Conservation (phyloP, 306 rosid species). For the Pyrus pyrifolia region DNA sequence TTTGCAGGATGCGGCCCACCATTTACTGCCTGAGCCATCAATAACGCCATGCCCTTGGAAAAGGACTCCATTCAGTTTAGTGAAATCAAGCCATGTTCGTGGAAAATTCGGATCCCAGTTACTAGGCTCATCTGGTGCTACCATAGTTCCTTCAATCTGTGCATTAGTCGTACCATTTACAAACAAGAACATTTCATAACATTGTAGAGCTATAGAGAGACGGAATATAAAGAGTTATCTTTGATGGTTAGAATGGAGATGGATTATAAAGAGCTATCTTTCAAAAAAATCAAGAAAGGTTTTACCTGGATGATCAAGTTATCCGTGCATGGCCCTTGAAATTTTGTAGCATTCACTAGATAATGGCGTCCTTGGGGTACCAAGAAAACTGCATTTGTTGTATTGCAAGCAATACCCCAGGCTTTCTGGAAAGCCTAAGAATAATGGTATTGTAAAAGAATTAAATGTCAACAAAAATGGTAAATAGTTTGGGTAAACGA, state of each 20-base stretch:
- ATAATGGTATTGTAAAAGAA: constrained; percentile 27
- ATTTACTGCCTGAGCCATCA: constrained; percentile 95
- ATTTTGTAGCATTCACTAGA: constrained; percentile 78
- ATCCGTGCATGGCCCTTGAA: constrained; percentile 75
- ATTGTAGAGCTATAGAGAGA: not conserved
- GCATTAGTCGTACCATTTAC: not conserved
- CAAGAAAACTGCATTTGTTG: constrained; percentile 62
- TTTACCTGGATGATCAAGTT: constrained; percentile 64
- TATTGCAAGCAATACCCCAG: constrained; percentile 75
- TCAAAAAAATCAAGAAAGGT: not conserved
- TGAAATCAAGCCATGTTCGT: constrained; percentile 73
- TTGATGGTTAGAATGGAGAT: not conserved
- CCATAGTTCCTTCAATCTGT: constrained; percentile 84
- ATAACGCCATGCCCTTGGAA: constrained; percentile 88
- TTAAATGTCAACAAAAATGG: not conserved
- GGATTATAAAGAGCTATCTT: not conserved
- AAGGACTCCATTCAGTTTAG: constrained; percentile 44
- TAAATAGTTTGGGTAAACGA: not conserved
- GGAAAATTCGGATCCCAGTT: constrained; percentile 68
- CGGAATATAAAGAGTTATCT: not conserved
- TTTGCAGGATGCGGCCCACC: constrained; percentile 99
- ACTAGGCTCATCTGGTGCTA: constrained; percentile 85
- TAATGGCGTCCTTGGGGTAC: constrained; percentile 69
- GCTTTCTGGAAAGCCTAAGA: constrained; percentile 75
- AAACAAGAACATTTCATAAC: not conserved